Base-by-base conservation (phyloP, 305 asterid species). In the Fraxinus floribunda region DNA sequence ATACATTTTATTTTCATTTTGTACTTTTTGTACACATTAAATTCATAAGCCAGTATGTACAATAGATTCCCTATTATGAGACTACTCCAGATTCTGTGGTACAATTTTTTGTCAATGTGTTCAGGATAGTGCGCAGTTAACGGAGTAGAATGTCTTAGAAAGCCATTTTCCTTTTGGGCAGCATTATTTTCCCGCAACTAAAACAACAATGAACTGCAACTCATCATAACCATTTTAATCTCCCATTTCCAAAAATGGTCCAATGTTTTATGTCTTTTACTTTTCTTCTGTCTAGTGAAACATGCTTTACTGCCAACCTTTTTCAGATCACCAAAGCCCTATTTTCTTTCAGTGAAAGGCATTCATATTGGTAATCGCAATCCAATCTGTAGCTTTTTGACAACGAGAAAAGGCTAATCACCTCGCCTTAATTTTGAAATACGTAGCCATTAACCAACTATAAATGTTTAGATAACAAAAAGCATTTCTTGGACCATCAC, bases 241-340 rank as follows among this genome's bases (percentile, higher is more conserved):
- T 41, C 79, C 32, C 38, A n/a, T 57, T 55, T 52, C 34, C 71
- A 60, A 26, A 29, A 16, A 15, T 36, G 16, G 34, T 44, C 26
- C 26, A 66, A 20, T 7, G 60, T 20, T 74, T 20, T 34, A 24
- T 36, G 13, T 13, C 60, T 62, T 10, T 18, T 38, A 64, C 35
- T 55, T 35, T 81, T 80, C 34, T 52, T 60, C 44, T 38, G 68
- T 57, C 76, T 22, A 52, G 41, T 35, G 64, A 4, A 46, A 81
- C 15, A 75, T 81, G 46, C 41, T 75, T 36, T 78, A 46, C 9
- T 35, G 30, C 46, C 60, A 62, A 35, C 4, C 29, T 38, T 81
- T 62, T 81, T 75, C 75, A 75, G 80, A 29, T 76, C 13, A 62
- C 26, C 0, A 2, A 32, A 76, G 13, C 32, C 70, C 35, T 24